Base-by-base conservation (phyloP, 306 rosid genomes). In the Chamaecrista fasciculata region DNA sequence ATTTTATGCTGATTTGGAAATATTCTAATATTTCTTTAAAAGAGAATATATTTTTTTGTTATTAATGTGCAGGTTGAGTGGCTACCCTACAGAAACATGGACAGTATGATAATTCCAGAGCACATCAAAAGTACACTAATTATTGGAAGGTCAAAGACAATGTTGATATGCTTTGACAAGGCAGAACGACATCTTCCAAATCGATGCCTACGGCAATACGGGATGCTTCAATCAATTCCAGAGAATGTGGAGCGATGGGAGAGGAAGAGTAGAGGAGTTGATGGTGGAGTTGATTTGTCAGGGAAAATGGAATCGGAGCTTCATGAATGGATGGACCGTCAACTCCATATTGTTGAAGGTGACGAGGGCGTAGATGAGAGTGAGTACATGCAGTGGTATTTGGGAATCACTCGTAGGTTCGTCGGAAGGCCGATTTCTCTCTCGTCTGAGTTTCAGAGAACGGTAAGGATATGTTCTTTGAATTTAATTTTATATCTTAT, bases 401-500 rank as follows among this genome's bases (percentile, higher is more conserved):
- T 87, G 76, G 79, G 75, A 75, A 82, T 91, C 68, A 91, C 99
- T 31, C 99, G 99, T n/a, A 85, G 81, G 86, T 95, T 95, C 79
- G 83, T 95, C 4, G 99, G 99, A 73, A 86, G 99, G 84, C 99
- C 99, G 40, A 91, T 95, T 66, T 95, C 99, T 73, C 97, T 95
- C 56, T 91, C 99, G 1, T 79, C 97, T 0, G 99, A 95, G 89
- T 95, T 95, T 79, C 97, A 95, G 71, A 89, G 95, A 87, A 95
- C 99, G 76, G 99, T 95, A 91, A 85, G 91, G 43, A 79, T 69
- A 39, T 52, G 73, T 60, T 69, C 25, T 10, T 49, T 57, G 78
- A 73, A 33, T 63, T 83, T 64, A 44, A 7, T 37, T 69, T 65
- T 47, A 39, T 59, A 48, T 72, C 63, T 34, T 59, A 29, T 49